A percentile compares a stretch with the other conserved stretches of the same genome.
Evolutionary conservation across 1,284 basidiomycete species (phyloP).

Genomic region (Caloboletus firmus): DNA sequence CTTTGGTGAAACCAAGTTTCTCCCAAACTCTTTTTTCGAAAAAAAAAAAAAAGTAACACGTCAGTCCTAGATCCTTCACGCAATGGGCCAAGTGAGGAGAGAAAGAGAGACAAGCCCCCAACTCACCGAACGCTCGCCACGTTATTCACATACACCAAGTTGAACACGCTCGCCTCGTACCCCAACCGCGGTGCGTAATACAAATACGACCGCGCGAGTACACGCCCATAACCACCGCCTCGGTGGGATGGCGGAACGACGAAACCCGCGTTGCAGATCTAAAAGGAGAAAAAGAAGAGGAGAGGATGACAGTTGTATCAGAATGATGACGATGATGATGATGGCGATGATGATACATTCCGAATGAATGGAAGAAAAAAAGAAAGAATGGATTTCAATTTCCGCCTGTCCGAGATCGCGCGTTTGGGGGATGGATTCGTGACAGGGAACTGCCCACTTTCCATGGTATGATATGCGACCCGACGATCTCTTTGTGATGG

Average conservation of each 20-base stretch:
- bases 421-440: background rate
- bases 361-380: background rate
- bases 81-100: background rate
- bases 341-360: background rate
- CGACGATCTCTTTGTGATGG: conserved; percentile 2
- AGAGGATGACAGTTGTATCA: background rate
- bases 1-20: conserved; percentile 76
- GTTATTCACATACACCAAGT: conserved; percentile 89
- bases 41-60: background rate
- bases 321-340: background rate
- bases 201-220: conserved; percentile 79
- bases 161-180: conserved; percentile 90
- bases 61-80: background rate
- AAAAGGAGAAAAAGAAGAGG: background rate
- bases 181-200: conserved; percentile 79
- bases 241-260: conserved; percentile 73
- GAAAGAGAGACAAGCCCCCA: background rate
- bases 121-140: conserved; percentile 63
- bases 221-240: conserved; percentile 68
- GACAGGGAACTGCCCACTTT: background rate
- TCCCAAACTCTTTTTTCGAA: conserved; percentile 73
- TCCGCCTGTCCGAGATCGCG: conserved; percentile 3
- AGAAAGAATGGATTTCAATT: conserved; percentile 9
- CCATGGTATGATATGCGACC: background rate
- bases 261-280: conserved; percentile 92